Percentiles rank a stretch among this genome's conserved stretches.
Evolutionary conservation across 352 stramenopile genomes (phyloP).

Genomic region (Pseudoperonospora humuli): DNA sequence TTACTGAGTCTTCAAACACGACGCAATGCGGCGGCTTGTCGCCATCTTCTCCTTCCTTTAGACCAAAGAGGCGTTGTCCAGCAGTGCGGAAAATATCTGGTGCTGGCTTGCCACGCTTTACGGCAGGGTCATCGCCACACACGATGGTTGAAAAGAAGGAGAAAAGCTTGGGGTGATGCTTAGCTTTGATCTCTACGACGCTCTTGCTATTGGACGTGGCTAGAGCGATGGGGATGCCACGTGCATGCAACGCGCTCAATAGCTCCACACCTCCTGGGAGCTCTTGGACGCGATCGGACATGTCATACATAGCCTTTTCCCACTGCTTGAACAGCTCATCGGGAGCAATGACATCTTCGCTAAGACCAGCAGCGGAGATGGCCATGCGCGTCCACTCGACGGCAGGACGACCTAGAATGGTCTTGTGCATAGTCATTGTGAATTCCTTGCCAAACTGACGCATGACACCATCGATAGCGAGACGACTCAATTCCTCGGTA

Average conservation of each 20-base stretch:
- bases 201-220: slow-evolving; percentile 62
- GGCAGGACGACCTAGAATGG: slow-evolving; percentile 58
- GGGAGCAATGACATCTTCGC: slow-evolving; percentile 37
- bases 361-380: slow-evolving; percentile 28
- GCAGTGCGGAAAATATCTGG: slow-evolving; percentile 78
- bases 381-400: slow-evolving; percentile 70
- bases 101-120: slow-evolving; percentile 62
- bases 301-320: slow-evolving; percentile 48
- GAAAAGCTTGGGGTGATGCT: slow-evolving; percentile 64
- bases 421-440: slow-evolving; percentile 59
- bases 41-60: slow-evolving; percentile 24
- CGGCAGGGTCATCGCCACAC: slow-evolving; percentile 61
- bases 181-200: slow-evolving; percentile 59
- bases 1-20: slow-evolving; percentile 74
- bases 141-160: slow-evolving; percentile 68
- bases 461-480: slow-evolving; percentile 47
- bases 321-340: slow-evolving; percentile 54
- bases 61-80: slow-evolving; percentile 41
- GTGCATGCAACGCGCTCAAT: slow-evolving; percentile 36
- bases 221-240: slow-evolving; percentile 52
- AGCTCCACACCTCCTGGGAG: slow-evolving; percentile 47
- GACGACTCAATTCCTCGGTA: slow-evolving; percentile 63
- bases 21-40: slow-evolving; percentile 37
- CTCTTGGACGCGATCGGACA: slow-evolving; percentile 45
- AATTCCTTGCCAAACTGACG: slow-evolving; percentile 51